These are phyloP conservation scores for Trichoderma aggressivum DNA, from an alignment of 2,329 filamentous ascomycete genomes.

Conservation along the genomic window DNA sequence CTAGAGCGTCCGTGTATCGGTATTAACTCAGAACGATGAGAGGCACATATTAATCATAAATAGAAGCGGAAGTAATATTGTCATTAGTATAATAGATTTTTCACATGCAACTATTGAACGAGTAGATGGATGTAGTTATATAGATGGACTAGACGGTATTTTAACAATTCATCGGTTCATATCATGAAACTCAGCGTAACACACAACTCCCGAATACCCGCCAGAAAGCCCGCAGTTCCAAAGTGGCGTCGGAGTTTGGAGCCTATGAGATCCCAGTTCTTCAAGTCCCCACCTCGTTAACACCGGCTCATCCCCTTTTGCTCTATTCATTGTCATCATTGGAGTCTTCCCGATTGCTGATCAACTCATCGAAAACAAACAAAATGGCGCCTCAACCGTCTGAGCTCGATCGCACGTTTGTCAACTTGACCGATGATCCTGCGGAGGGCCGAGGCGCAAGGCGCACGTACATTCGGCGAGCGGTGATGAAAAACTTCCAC, in stretches of 20 bases:
- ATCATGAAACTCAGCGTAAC: background rate
- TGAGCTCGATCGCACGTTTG: background rate
- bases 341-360: background rate
- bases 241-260: background rate
- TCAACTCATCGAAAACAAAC: background rate
- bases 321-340: background rate
- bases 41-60: background rate
- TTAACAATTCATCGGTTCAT: background rate
- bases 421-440: constrained; percentile 9
- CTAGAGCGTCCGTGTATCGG: background rate
- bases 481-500: constrained; percentile 15
- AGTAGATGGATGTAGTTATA: background rate
- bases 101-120: background rate
- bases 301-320: background rate
- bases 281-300: background rate
- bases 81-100: background rate
- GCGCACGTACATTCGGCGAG: constrained; percentile 10
- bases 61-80: too few relatives aligned
- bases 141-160: background rate
- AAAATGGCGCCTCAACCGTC: background rate
- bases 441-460: background rate
- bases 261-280: background rate
- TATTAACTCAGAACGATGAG: background rate
- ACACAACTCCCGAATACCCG: background rate
- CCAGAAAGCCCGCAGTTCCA: background rate